Percentiles rank a stretch among this genome's conserved stretches.
phyloP scores from a whole-genome alignment of 352 stramenopile species.

The Globisporangium paroecandrum region DNA sequence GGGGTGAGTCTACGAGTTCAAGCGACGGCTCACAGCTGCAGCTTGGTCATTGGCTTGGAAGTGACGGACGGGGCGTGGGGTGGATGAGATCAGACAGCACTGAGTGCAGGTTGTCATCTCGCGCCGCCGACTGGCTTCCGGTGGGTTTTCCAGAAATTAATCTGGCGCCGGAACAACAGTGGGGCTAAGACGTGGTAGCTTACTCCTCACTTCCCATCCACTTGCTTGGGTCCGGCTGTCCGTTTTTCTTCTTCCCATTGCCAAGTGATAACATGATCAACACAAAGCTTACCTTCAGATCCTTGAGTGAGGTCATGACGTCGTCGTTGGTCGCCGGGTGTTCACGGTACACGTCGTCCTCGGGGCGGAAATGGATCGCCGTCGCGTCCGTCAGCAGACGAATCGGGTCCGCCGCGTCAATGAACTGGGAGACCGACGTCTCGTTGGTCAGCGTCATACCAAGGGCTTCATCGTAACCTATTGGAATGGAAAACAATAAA shows the following conservation, averaged over 20 bases:
- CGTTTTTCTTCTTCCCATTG: background rate
- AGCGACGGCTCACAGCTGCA: background rate
- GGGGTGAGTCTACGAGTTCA: background rate
- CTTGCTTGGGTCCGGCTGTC: background rate
- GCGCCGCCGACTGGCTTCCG: conserved; percentile 74
- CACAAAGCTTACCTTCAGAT: conserved; percentile 88
- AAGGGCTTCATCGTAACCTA: conserved; percentile 92
- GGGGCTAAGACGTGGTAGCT: conserved; percentile 79
- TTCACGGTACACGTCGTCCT: conserved; percentile 79
- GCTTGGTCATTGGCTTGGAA: background rate
- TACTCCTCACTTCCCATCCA: conserved; percentile 67
- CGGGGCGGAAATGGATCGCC: conserved; percentile 87
- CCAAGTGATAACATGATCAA: background rate
- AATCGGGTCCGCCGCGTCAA: conserved; percentile 92
- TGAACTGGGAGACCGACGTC: conserved; percentile 83
- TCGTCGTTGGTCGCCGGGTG: conserved; percentile 81
- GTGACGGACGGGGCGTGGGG: background rate
- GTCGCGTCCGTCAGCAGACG: conserved; percentile 94
- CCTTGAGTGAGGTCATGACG: conserved; percentile 66
- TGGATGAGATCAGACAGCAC: conserved; percentile 74
- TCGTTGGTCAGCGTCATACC: conserved; percentile 84
- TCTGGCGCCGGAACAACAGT: conserved; percentile 85
- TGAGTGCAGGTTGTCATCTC: conserved; percentile 55
- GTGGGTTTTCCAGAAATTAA: conserved; percentile 90
- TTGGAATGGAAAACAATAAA: background rate